Evolutionary conservation across 2,329 filamentous ascomycete species (phyloP), one percentile per base, ranked within the genome.

Genomic region (Orbilia javanica): DNA sequence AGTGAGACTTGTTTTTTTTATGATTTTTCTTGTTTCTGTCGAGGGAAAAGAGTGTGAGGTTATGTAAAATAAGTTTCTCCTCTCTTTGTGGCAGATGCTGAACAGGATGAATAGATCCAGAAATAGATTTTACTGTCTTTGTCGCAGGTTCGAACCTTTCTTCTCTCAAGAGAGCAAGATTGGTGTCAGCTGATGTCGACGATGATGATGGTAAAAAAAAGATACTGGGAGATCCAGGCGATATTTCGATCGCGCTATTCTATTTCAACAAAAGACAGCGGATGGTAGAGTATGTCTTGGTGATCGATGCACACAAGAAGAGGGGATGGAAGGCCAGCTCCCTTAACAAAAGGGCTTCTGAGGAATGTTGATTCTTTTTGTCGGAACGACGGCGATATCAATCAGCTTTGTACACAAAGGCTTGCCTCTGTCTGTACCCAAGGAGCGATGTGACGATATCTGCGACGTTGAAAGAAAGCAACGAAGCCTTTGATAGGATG

Each of bases 261-360:
- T 64, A 50, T 36, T 73, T 73, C 69, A 73, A 73, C 69, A 60
- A 60, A 64, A 65, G 44, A 25, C n/a, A 10, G 55, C 63, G 42
- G 6, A 4, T 57, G 20, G 25, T 29, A 13, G 3, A 39, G 8
- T 39, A 18, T 20, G n/a, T 44, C 62, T 44, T 29, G 31, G 15
- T 34, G 42, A 57, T 68, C 20, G 60, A 70, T 44, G 20, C 42
- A 39, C 34, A 44, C 65, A 71, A 71, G 66, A 67, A 29, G 66
- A 67, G 39, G 67, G 67, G 67, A 68, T 39, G 74, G 74, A 78
- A 78, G 74, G 46, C 74, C 74, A 72, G 74, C 74, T 78, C 67
- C 74, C 74, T 78, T 64, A 72, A 78, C 74, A 78, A 78, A 78
- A 78, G 67, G 74, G 63, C 73, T 77, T 77, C 73, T 77, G 66